Base-by-base conservation (phyloP, 2,329 filamentous ascomycete genomes). In the Venturia carpophila region DNA sequence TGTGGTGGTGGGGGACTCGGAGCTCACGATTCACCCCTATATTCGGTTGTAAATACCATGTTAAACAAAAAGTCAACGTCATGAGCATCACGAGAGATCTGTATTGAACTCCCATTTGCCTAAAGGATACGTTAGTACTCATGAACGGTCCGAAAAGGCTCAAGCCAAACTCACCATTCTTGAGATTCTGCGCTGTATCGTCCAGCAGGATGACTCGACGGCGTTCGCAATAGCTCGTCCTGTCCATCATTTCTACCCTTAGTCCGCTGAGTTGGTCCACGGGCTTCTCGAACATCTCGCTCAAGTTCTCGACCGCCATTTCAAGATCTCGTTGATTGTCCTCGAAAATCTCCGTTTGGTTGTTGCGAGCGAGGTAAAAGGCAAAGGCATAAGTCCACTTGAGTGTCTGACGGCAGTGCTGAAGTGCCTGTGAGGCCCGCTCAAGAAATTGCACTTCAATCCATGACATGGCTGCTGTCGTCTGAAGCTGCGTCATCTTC, bases 351-450 rank as follows among this genome's bases (percentile, higher is more conserved):
- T 93, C 91, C 0, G 94, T 97, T 65, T 94, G 80, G 73, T 99
- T 97, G 81, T 97, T 97, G 65, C 91, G 87, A 2, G 89, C 88
- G n/a, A 99, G 85, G 73, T 99, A 99, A 75, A 94, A 99, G 0
- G 94, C 94, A 77, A 99, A 99, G 0, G 94, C 94, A 72, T 99
- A 99, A 0, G 94, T 99, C 94, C 94, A 99, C 79, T 99, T 99
- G 5, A 99, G 82, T 0, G 94, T 99, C 78, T 97, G 93, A n/a
- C 94, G 90, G 76, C 94, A 99, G 60, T 91, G 92, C 78, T 97
- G 93, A 19, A 99, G 83, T 3, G 93, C 91, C 73, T 96, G 91
- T 0, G 92, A 96, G 0, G 94, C 94, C 1, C 90, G 88, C 72
- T 96, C 91, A 27, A 99, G 84, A 74, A 97, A 99, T 73, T 99